Conservation (phyloP, 2,329 filamentous ascomycete species). For the Pseudogymnoascus sp. region DNA sequence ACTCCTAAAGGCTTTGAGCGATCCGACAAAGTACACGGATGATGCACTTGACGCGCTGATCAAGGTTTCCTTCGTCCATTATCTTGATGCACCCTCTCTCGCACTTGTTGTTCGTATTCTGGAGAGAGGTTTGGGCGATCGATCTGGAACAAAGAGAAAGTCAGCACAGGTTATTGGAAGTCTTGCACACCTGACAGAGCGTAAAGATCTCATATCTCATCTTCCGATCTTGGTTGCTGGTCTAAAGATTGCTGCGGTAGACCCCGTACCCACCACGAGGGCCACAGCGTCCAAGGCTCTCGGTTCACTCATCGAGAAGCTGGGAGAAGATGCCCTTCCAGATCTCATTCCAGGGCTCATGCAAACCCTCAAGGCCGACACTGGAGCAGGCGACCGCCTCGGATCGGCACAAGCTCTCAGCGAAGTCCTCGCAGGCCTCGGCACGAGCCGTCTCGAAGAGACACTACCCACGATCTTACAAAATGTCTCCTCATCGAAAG, state of each 20-base stretch:
- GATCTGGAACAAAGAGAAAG: constrained; percentile 93
- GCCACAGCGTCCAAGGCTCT: constrained; percentile 93
- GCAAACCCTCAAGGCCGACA: constrained; percentile 95
- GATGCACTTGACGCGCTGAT: constrained; percentile 88
- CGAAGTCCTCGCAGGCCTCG: constrained; percentile 90
- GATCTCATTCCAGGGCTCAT: constrained; percentile 97
- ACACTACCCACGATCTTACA: constrained; percentile 92
- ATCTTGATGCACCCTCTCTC: constrained; percentile 92
- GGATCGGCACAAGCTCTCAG: constrained; percentile 94
- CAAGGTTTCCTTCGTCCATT: constrained; percentile 97
- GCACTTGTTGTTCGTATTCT: constrained; percentile 92
- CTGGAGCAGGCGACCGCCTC: constrained; percentile 88
- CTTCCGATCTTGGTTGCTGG: constrained; percentile 87
- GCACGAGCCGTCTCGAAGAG: constrained; percentile 86
- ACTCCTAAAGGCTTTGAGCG: constrained; percentile 89
- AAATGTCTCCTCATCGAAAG: constrained; percentile 85
- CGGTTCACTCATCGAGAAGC: constrained; percentile 93
- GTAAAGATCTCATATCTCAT: constrained; percentile 86
- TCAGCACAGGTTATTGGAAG: constrained; percentile 96
- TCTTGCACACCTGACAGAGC: constrained; percentile 90
- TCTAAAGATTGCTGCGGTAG: constrained; percentile 79
- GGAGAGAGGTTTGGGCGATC: constrained; percentile 81
- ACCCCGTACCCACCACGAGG: constrained; percentile 91
- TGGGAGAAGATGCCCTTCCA: constrained; percentile 91
- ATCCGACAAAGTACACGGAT: constrained; percentile 95